phyloP scores from a whole-genome alignment of 805 yeast genomes.

The Ogataea trehalophila region DNA sequence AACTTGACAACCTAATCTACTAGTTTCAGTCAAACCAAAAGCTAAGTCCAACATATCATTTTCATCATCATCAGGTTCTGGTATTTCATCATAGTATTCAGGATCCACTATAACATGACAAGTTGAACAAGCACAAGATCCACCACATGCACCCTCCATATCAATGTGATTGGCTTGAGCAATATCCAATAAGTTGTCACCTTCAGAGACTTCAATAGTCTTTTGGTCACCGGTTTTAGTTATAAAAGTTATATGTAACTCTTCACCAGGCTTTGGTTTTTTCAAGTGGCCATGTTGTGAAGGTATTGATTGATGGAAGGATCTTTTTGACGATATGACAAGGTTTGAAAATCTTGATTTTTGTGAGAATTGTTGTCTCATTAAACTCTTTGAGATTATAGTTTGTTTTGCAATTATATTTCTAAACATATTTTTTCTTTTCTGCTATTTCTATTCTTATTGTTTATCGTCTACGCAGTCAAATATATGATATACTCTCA shows the following conservation, averaged over 20 bases:
- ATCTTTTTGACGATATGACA: constrained; percentile 1
- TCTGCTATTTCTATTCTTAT: too few relatives aligned
- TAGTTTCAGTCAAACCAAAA: constrained; percentile 94
- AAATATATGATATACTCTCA: too few relatives aligned
- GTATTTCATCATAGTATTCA: constrained; percentile 81
- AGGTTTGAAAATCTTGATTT: too few relatives aligned
- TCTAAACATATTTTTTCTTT: background rate
- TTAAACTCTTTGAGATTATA: background rate
- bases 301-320: constrained; percentile 16
- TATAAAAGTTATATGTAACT: constrained; percentile 78
- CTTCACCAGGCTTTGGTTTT: constrained; percentile 92
- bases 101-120: constrained; percentile 97
- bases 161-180: constrained; percentile 93
- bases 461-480: too few relatives aligned
- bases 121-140: constrained; percentile 98
- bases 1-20: constrained; percentile 93
- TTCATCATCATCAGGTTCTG: constrained; percentile 96
- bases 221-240: constrained; percentile 86
- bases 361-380: background rate
- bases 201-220: constrained; percentile 82
- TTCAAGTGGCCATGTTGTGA: constrained; percentile 76
- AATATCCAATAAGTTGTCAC: constrained; percentile 86
- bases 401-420: background rate
- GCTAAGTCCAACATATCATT: constrained; percentile 98
- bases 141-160: constrained; percentile 99